Evolutionary conservation across 148 eudicot genomes (phyloP).

Genomic region (Dianthus caryophyllus): DNA sequence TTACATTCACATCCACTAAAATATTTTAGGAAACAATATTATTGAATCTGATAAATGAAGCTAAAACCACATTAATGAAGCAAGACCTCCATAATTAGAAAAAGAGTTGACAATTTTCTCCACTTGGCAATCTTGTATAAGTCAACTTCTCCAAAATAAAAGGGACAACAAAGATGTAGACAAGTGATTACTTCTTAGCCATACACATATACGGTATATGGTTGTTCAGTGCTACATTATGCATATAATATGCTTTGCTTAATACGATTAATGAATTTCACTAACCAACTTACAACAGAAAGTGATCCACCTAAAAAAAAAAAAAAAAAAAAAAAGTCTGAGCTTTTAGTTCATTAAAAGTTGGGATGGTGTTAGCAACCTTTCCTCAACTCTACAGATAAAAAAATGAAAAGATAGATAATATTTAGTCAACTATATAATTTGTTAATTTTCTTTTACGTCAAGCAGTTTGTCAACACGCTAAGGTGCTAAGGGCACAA

Average conservation of each 20-base stretch:
- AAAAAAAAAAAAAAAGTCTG: slow-evolving; percentile 16
- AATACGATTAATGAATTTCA: background rate
- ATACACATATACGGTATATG: slow-evolving; percentile 3
- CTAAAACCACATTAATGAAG: background rate
- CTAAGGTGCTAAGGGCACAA: too few relatives aligned
- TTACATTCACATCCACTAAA: too few relatives aligned
- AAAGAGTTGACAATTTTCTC: background rate
- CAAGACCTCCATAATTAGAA: background rate
- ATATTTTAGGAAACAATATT: too few relatives aligned
- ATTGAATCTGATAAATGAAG: slow-evolving; percentile 5
- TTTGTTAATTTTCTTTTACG: too few relatives aligned
- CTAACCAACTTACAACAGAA: slow-evolving; percentile 16
- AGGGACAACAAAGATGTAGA: slow-evolving; percentile 10
- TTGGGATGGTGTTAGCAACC: background rate
- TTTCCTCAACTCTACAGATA: background rate
- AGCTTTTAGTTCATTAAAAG: slow-evolving; percentile 5
- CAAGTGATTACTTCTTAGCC: slow-evolving; percentile 12
- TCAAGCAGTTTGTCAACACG: too few relatives aligned
- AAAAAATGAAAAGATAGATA: too few relatives aligned
- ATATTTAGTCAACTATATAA: too few relatives aligned
- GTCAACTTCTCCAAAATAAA: slow-evolving; percentile 20
- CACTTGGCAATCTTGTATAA: slow-evolving; percentile 14
- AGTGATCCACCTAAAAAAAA: background rate
- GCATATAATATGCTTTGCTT: background rate
- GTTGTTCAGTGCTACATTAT: background rate